Evolutionary conservation across 73 alveolate species (phyloP).

Genomic region (Durusdinium trenchii): DNA sequence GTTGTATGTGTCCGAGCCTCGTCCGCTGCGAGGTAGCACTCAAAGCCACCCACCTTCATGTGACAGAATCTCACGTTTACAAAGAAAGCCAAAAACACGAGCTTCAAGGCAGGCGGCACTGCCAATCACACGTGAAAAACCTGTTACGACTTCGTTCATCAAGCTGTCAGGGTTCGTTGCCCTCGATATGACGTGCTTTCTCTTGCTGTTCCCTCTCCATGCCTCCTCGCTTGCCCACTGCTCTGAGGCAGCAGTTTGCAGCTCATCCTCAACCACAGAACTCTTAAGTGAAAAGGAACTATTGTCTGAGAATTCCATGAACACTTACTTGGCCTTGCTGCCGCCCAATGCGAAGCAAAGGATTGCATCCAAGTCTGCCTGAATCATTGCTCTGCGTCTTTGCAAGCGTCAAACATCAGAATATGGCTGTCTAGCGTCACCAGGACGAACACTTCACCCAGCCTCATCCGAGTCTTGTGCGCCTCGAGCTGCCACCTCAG

Average conservation of each 20-base stretch:
- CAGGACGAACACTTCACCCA: neutral
- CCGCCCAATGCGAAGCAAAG: conserved; percentile 58
- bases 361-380: conserved; percentile 84
- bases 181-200: too few species aligned
- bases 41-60: conserved; percentile 86
- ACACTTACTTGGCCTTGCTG: neutral
- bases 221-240: conserved; percentile 74
- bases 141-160: neutral
- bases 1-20: neutral
- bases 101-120: neutral
- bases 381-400: neutral
- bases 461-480: conserved; percentile 38
- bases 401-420: neutral
- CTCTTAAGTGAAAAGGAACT: neutral
- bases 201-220: neutral
- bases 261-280: neutral
- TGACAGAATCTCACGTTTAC: neutral
- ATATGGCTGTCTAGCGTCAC: neutral
- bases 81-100: neutral
- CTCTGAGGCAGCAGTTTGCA: neutral
- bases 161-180: neutral
- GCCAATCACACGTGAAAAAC: neutral
- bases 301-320: neutral
- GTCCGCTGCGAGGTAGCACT: conserved; percentile 70
- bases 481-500: conserved; percentile 3